Percentiles rank a stretch among this genome's conserved stretches.
Evolutionary conservation across 2,329 filamentous ascomycete species (phyloP).

Genomic region (Penicillium sp.): DNA sequence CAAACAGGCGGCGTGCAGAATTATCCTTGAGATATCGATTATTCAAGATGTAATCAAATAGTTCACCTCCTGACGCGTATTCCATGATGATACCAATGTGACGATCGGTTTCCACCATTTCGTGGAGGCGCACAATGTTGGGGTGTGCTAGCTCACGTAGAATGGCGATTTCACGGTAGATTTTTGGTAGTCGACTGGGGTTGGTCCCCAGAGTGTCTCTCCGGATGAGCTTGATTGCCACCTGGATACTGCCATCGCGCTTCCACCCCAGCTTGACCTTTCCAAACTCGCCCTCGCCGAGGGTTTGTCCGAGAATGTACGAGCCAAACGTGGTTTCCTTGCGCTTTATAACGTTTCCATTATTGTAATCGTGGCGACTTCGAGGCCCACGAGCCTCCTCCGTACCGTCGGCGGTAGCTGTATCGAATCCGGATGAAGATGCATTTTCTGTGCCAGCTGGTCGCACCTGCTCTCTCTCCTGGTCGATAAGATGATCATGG

Average conservation of each 20-base stretch:
- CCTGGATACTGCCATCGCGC: slow-evolving; percentile 86
- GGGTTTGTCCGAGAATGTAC: slow-evolving; percentile 91
- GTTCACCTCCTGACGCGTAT: slow-evolving; percentile 93
- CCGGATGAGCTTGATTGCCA: slow-evolving; percentile 96
- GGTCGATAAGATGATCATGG: slow-evolving; percentile 70
- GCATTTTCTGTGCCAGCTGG: slow-evolving; percentile 53
- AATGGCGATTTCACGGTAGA: slow-evolving; percentile 94
- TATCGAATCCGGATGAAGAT: slow-evolving; percentile 36
- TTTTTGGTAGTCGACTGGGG: slow-evolving; percentile 86
- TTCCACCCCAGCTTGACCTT: slow-evolving; percentile 99
- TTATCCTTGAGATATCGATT: slow-evolving; percentile 95
- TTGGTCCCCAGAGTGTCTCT: slow-evolving; percentile 86
- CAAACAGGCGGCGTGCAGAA: slow-evolving; percentile 84
- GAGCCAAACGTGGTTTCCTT: slow-evolving; percentile 92
- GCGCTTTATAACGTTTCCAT: slow-evolving; percentile 57
- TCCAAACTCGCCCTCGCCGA: slow-evolving; percentile 96
- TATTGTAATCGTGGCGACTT: slow-evolving; percentile 59
- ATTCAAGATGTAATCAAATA: slow-evolving; percentile 97
- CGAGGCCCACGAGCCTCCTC: slow-evolving; percentile 39
- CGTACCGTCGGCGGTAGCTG: slow-evolving; percentile 45
- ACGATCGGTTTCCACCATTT: slow-evolving; percentile 96
- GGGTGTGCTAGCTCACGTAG: slow-evolving; percentile 83
- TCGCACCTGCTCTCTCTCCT: slow-evolving; percentile 68
- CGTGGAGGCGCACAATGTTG: slow-evolving; percentile 94
- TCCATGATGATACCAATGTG: slow-evolving; percentile 98